Conservation (phyloP, 495 filamentous ascomycete species). For the Talaromyces stipitatus region DNA sequence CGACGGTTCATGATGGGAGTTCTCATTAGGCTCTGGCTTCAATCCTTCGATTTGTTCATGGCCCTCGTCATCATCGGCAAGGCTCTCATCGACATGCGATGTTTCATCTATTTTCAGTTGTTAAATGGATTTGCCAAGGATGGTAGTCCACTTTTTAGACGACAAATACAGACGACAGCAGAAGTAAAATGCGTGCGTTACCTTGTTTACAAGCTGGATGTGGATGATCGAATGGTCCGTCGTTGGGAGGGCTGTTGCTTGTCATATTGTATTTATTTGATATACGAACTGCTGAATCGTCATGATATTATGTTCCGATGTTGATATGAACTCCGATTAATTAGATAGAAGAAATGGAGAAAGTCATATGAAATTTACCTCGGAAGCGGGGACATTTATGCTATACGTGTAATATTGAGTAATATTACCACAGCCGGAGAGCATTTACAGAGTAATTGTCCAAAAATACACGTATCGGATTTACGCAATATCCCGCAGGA, state of each 20-base stretch:
- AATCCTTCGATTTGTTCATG: conserved; percentile 16
- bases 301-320: not conserved
- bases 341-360: not conserved
- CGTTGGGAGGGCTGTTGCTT: not conserved
- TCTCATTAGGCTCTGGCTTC: not conserved
- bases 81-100: not conserved
- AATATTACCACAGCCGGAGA: not conserved
- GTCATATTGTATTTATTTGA: not conserved
- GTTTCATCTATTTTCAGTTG: not conserved
- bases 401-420: not conserved
- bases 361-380: not conserved
- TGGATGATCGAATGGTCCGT: too few species aligned
- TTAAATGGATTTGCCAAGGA: not conserved
- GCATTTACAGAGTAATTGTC: not conserved
- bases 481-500: not conserved
- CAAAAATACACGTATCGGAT: not conserved
- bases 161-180: too few species aligned
- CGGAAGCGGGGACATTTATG: not conserved
- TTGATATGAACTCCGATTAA: not conserved
- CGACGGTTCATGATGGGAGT: conserved; percentile 12
- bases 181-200: not conserved
- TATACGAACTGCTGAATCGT: not conserved
- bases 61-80: conserved; percentile 4
- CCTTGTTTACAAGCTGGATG: not conserved
- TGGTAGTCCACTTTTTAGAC: too few species aligned